Base-by-base conservation (phyloP, 768 basidiomycete species). In the Tylopilus sp. region DNA sequence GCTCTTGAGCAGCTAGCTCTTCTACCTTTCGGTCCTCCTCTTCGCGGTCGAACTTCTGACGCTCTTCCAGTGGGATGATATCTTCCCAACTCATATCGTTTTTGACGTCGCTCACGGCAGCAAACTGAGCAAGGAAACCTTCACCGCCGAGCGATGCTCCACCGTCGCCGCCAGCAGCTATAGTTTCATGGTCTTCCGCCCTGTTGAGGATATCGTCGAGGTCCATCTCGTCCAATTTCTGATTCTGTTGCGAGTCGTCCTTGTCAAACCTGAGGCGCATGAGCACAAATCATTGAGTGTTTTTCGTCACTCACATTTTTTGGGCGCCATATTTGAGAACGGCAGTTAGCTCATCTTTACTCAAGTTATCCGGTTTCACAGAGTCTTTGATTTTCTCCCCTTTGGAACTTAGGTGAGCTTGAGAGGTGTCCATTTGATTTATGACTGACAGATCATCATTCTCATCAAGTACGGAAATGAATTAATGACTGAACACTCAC, bases 41-140 rank as follows among this genome's bases (percentile, higher is more conserved):
- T 57, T 95, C 94, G 25, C 80, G 79, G 53, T 92, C 92, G 40
- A 86, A 82, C 66, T 82, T 85, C 68, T 86, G 83, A 6, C 97
- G 86, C 62, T 93, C 93, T 21, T 95, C 93, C 9, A 88, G 68
- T 17, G 97, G 97, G 60, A 99, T 98, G 69, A 99, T 98, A 55
- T 98, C 97, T 65, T 99, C 97, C 97, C 97, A 99, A 63, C 71
- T 92, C 83, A 95, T 93, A 72, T 98, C 95, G 66, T 94, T 92
- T 79, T 98, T 98, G 66, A 99, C 85, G 68, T 99, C 97, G 69
- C 93, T 97, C 58, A 98, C 91, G 44, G 86, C 86, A 20, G 95
- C 95, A 67, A 98, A 95, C 57, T 91, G 87, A 22, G 94, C 86
- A 47, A 99, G 79, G 82, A 99, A 99, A 51, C 88, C 85, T 74